phyloP scores from a whole-genome alignment of 345 rosid genomes.

The Pistacia integerrima region DNA sequence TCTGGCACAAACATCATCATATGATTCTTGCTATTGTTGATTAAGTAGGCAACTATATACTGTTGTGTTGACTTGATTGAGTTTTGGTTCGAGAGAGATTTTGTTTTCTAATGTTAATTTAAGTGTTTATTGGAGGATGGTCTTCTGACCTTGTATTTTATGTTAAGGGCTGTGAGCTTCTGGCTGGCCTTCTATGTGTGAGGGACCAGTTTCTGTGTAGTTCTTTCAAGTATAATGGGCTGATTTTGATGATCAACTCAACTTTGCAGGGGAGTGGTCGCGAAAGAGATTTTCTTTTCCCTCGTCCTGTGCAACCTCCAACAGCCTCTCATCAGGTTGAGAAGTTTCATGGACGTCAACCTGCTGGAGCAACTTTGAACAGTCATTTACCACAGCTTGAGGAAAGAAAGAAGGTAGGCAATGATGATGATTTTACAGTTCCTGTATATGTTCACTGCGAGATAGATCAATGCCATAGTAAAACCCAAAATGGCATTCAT shows the following conservation, averaged over 20 bases:
- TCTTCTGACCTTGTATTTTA: neutral
- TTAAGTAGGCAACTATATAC: neutral
- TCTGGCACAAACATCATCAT: neutral
- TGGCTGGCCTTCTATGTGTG: neutral
- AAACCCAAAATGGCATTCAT: slow-evolving; percentile 32
- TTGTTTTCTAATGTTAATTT: neutral
- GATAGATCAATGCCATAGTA: slow-evolving; percentile 27
- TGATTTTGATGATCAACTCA: slow-evolving; percentile 6
- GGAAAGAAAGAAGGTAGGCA: slow-evolving; percentile 48
- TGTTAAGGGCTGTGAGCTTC: neutral
- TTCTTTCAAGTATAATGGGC: neutral
- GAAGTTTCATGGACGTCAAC: slow-evolving; percentile 31
- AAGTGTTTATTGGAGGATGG: slow-evolving; percentile 5
- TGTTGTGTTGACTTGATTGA: neutral
- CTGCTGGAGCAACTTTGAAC: slow-evolving; percentile 37
- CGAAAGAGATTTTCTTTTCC: slow-evolving; percentile 40
- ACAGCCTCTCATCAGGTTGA: slow-evolving; percentile 35
- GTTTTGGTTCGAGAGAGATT: neutral
- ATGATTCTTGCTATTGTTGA: neutral
- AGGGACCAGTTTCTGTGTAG: slow-evolving; percentile 7
- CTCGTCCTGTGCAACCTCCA: slow-evolving; percentile 38
- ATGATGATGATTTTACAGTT: slow-evolving; percentile 79
- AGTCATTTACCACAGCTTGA: slow-evolving; percentile 32
- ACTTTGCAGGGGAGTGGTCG: slow-evolving; percentile 46
- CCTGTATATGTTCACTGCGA: slow-evolving; percentile 59